These are phyloP conservation scores for Ascoidea asiatica DNA, from an alignment of 805 yeast genomes.

Conservation along the genomic window DNA sequence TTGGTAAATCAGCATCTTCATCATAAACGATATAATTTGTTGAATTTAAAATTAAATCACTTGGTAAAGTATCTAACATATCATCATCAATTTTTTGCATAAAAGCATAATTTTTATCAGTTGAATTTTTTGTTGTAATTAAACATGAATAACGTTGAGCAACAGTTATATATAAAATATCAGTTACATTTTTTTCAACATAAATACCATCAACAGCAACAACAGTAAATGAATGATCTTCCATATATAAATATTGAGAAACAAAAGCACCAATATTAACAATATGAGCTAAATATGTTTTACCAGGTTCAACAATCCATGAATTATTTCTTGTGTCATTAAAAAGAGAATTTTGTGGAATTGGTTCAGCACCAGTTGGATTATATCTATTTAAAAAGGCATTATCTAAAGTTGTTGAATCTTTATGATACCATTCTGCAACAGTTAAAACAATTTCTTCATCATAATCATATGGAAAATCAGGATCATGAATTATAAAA, in stretches of 20 bases:
- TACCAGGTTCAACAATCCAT: constrained; percentile 73
- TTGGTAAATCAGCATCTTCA: constrained; percentile 29
- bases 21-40: constrained; percentile 64
- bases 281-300: constrained; percentile 70
- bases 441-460: constrained; percentile 61
- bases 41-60: constrained; percentile 49
- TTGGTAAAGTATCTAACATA: constrained; percentile 71
- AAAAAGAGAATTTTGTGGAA: constrained; percentile 68
- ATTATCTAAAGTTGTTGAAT: constrained; percentile 32
- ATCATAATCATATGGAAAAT: constrained; percentile 50
- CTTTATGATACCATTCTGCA: constrained; percentile 79
- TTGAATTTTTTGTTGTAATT: constrained; percentile 52
- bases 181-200: constrained; percentile 62
- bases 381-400: constrained; percentile 58
- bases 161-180: constrained; percentile 63
- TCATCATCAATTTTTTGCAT: constrained; percentile 69
- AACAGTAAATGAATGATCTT: constrained; percentile 75
- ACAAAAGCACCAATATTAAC: constrained; percentile 85
- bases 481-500: constrained; percentile 60
- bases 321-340: constrained; percentile 71
- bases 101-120: constrained; percentile 64
- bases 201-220: constrained; percentile 89
- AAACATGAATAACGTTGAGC: constrained; percentile 88
- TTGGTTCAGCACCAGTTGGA: constrained; percentile 98
- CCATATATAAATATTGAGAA: constrained; percentile 79